Conservation (phyloP, 2,329 filamentous ascomycete genomes). For the Pseudogymnoascus sp. region DNA sequence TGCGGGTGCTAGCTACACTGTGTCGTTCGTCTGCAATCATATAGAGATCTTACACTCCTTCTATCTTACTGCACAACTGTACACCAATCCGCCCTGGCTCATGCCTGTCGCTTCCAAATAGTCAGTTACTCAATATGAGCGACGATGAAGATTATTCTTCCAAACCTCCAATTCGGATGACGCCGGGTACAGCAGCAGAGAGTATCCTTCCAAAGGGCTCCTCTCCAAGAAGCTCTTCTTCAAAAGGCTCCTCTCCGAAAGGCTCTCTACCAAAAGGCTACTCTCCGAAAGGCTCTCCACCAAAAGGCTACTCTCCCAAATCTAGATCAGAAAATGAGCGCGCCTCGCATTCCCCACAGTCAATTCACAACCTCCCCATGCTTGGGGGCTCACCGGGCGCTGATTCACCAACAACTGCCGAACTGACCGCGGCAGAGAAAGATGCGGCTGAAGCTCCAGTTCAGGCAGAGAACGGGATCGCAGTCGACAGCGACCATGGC, state of each 20-base stretch:
- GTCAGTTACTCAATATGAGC: constrained; percentile 2
- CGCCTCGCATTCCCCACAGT: not conserved
- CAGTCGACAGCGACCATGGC: constrained; percentile 17
- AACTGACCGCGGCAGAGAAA: constrained; percentile 13
- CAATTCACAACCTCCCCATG: not conserved
- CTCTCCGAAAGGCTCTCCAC: not conserved
- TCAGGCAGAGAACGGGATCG: constrained; percentile 24
- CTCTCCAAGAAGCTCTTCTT: not conserved
- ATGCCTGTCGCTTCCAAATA: not conserved
- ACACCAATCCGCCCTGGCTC: not conserved
- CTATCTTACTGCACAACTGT: not conserved
- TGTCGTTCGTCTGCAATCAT: not conserved
- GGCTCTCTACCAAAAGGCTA: not conserved
- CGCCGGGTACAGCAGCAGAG: not conserved
- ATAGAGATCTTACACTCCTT: constrained; percentile 2
- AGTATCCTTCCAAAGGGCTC: not conserved
- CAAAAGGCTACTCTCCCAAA: not conserved
- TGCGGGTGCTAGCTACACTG: not conserved
- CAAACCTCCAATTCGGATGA: not conserved
- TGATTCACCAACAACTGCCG: not conserved
- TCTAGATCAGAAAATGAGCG: not conserved
- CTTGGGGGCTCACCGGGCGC: not conserved
- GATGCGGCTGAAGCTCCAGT: constrained; percentile 21
- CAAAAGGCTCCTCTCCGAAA: not conserved
- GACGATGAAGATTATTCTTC: not conserved